A percentile compares a stretch with the other conserved stretches of the same genome.
Evolutionary conservation across 2,329 filamentous ascomycete species (phyloP).

Genomic region (Fusarium poae): DNA sequence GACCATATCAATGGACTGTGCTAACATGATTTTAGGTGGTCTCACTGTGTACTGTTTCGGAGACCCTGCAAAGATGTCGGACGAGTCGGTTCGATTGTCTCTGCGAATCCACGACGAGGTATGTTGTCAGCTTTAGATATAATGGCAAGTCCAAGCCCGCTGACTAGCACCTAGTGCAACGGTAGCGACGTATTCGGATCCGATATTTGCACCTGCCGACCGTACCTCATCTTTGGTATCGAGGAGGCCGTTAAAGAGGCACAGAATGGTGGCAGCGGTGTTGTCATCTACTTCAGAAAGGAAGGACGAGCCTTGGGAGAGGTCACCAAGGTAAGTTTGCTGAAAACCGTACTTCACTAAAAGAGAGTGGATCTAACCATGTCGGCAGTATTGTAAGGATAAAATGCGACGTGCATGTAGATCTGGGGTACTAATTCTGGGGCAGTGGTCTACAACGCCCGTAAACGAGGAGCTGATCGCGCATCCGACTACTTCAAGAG

Average conservation of each 20-base stretch:
- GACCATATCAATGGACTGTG: not conserved
- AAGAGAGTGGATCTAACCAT: constrained; percentile 34
- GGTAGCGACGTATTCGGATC: constrained; percentile 98
- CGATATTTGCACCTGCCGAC: constrained; percentile 96
- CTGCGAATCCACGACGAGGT: constrained; percentile 82
- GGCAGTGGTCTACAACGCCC: constrained; percentile 78
- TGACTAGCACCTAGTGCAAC: constrained; percentile 73
- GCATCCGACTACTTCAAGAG: constrained; percentile 96
- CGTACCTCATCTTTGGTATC: constrained; percentile 96
- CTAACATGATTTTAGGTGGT: constrained; percentile 66
- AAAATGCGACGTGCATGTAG: constrained; percentile 13
- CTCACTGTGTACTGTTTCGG: constrained; percentile 98
- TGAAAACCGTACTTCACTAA: constrained; percentile 1
- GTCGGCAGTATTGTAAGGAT: constrained; percentile 42
- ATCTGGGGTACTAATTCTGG: constrained; percentile 39
- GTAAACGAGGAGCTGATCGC: constrained; percentile 81
- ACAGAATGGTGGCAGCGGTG: constrained; percentile 90
- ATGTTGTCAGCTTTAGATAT: constrained; percentile 23
- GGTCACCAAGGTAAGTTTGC: constrained; percentile 83
- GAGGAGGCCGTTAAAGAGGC: constrained; percentile 98
- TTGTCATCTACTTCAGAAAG: constrained; percentile 99
- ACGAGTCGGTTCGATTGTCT: constrained; percentile 83
- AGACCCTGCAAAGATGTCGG: constrained; percentile 92
- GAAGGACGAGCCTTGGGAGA: constrained; percentile 95
- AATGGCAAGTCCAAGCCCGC: not conserved